Percentiles rank a stretch among this genome's conserved stretches.
Evolutionary conservation across 2,329 filamentous ascomycete genomes (phyloP).

Genomic region (Juglanconis oblonga): DNA sequence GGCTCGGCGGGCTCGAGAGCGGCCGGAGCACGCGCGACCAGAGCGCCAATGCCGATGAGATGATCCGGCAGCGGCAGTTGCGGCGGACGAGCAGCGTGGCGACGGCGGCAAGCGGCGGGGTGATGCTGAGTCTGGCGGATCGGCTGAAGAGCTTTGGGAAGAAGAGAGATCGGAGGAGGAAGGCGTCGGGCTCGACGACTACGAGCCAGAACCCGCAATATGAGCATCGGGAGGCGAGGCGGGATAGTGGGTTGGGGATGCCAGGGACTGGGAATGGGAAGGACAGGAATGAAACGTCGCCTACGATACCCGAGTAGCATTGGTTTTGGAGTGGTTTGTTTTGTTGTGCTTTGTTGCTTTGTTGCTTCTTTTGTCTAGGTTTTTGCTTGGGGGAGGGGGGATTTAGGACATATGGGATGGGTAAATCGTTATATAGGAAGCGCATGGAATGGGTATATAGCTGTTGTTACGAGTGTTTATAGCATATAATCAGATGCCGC

Average conservation of each 20-base stretch:
- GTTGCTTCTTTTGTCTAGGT: too few species aligned
- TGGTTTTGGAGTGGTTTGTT: background rate
- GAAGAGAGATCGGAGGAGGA: slow-evolving; percentile 1
- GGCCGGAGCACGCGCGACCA: slow-evolving; percentile 1
- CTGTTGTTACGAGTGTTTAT: too few species aligned
- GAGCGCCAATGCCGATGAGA: slow-evolving; percentile 3
- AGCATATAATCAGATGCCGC: too few species aligned
- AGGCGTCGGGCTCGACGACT: background rate
- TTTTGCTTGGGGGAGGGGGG: too few species aligned
- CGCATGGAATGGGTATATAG: background rate
- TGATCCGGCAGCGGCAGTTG: background rate
- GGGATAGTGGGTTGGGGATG: slow-evolving; percentile 1
- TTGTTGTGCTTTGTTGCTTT: background rate
- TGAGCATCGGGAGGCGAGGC: slow-evolving; percentile 9
- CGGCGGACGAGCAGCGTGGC: background rate
- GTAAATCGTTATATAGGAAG: background rate
- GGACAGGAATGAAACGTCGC: background rate
- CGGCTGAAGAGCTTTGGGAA: slow-evolving; percentile 7
- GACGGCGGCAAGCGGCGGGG: background rate
- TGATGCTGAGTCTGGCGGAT: background rate
- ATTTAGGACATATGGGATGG: background rate
- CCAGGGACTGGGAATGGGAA: background rate
- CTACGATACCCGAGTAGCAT: slow-evolving; percentile 14
- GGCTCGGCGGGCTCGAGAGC: slow-evolving; percentile 2
- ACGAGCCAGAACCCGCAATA: slow-evolving; percentile 1